Evolutionary conservation across 257 asterid genomes (phyloP), one percentile per base, ranked within the genome.

Genomic region (Lantana camara): DNA sequence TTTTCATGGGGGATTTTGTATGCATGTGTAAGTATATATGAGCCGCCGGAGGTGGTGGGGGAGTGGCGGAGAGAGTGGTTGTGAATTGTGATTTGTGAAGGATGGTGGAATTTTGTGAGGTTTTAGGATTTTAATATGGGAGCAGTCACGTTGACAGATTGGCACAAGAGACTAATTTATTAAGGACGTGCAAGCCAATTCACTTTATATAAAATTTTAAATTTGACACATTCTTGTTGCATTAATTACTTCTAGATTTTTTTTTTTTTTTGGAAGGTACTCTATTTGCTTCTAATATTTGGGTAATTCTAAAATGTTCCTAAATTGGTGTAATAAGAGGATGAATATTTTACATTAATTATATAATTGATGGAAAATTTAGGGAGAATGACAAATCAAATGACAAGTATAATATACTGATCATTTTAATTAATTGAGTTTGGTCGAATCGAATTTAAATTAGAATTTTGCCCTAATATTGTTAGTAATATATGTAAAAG

Each of bases 151-250:
- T 69, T 74, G 91, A 85, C 96, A 88, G 96, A 81, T 83, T 76
- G 94, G 82, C 89, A 64, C 29, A 53, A 20, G 60, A 58, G 62
- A 64, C 27, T 72, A 67, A 72, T 85, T 85, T 77, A 85, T 81
- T 79, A 68, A 52, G 82, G 96, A 75, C 85, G 91, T 85, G 93
- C 84, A 77, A 81, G 66, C 89, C 75, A 77, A 82, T 75, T 72
- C 80, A 76, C 72, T 63, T 74, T 66, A 64, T 72, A 70, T 44
- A 69, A 2, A 2, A n/a, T 73, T 47, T 16, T 57, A 14, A 62
- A 11, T 29, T 75, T 57, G 71, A 72, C 81, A 73, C 71, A 70
- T 41, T 65, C 64, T 58, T 67, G 50, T 67, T 45, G 57, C 51
- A 57, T 50, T 74, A 27, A 47, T 60, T 52, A 49, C 13, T 63